Evolutionary conservation across 129 eudicot species (phyloP).

Genomic region (Tagetes erecta): DNA sequence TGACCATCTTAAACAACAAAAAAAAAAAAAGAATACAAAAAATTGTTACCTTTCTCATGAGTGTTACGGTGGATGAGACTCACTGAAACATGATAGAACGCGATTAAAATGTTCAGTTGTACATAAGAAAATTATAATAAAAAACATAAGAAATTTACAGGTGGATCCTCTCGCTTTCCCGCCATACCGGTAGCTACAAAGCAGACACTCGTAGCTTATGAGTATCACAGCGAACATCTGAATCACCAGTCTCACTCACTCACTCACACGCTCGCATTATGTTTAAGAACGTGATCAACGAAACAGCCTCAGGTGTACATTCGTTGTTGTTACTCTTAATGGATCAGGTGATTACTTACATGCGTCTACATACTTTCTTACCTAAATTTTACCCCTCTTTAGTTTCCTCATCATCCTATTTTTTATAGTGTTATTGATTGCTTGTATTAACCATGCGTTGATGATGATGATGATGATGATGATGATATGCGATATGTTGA

Average conservation of each 20-base stretch:
- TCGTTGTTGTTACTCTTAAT: constrained; percentile 4
- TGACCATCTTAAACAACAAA: no score
- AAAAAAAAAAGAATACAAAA: no score
- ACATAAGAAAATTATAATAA: no score
- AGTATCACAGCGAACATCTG: neutral
- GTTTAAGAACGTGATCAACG: constrained; percentile 65
- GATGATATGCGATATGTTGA: neutral
- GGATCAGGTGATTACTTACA: constrained; percentile 16
- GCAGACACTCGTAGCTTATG: neutral
- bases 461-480: neutral
- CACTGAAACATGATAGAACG: no score
- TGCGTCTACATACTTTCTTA: neutral
- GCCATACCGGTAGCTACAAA: neutral
- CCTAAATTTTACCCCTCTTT: neutral
- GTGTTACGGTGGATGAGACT: no score
- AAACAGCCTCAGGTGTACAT: constrained; percentile 37
- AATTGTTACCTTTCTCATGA: no score
- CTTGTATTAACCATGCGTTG: neutral
- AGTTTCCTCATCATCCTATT: neutral
- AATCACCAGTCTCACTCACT: neutral
- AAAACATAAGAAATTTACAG: neutral
- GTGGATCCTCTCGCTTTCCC: neutral
- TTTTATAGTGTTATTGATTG: neutral
- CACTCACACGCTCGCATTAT: neutral
- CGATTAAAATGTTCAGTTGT: no score